These are phyloP conservation scores for Spathaspora girioi DNA, from an alignment of 805 yeast genomes.

Conservation along the genomic window DNA sequence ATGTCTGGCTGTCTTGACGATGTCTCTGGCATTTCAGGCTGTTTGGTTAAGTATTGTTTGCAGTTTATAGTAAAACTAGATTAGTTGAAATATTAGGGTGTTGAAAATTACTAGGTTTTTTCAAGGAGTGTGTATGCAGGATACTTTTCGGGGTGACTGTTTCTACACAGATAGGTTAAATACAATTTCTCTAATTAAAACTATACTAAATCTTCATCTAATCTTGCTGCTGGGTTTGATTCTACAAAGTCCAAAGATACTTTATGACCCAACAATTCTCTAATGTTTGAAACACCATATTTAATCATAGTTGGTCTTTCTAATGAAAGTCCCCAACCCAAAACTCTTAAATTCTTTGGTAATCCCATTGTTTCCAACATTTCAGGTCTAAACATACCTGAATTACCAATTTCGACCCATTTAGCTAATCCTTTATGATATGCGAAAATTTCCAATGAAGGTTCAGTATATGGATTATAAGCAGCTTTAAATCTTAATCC, in stretches of 20 bases:
- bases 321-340: conserved; percentile 95
- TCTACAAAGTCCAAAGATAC: conserved; percentile 92
- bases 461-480: conserved; percentile 98
- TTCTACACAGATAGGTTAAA: background rate
- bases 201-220: conserved; percentile 51
- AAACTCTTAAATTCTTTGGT: conserved; percentile 88
- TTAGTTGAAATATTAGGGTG: background rate
- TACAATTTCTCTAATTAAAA: background rate
- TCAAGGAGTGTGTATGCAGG: background rate
- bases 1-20: background rate
- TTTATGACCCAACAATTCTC: conserved; percentile 96
- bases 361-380: conserved; percentile 98
- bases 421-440: conserved; percentile 91
- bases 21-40: background rate
- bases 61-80: background rate
- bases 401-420: conserved; percentile 99
- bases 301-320: conserved; percentile 99
- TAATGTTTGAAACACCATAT: conserved; percentile 90
- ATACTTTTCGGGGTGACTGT: background rate
- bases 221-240: conserved; percentile 94
- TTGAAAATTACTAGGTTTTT: background rate
- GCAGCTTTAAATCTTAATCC: conserved; percentile 97
- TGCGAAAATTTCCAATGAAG: conserved; percentile 95
- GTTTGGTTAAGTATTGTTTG: background rate
- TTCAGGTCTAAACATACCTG: conserved; percentile 99